phyloP scores from a whole-genome alignment of 441 rosid species.

The Hypseocharis bilobata region DNA sequence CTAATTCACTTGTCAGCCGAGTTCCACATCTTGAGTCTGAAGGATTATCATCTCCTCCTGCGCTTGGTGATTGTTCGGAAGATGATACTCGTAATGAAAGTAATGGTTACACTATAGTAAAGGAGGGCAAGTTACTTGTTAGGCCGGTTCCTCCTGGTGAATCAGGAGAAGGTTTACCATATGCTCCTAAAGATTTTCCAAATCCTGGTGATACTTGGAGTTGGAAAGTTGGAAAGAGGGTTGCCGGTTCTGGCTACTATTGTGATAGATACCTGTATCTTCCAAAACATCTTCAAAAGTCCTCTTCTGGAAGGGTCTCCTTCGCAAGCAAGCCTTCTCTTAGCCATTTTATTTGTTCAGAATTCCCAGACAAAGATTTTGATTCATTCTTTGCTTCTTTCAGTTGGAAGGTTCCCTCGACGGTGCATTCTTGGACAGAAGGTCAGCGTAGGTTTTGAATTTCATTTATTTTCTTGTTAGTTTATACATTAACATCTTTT shows the following conservation, averaged over 20 bases:
- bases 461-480: not conserved
- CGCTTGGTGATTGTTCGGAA: constrained; percentile 28
- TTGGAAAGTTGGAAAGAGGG: constrained; percentile 70
- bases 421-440: constrained; percentile 25
- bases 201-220: constrained; percentile 60
- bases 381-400: constrained; percentile 63
- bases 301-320: constrained; percentile 15
- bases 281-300: constrained; percentile 40
- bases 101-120: constrained; percentile 16
- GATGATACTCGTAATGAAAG: constrained; percentile 29
- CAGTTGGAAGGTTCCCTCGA: constrained; percentile 66
- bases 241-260: constrained; percentile 34
- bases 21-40: not conserved
- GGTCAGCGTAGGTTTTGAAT: constrained; percentile 29
- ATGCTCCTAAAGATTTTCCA: constrained; percentile 77
- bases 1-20: not conserved
- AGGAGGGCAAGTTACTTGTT: constrained; percentile 25
- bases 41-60: not conserved
- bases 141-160: constrained; percentile 37
- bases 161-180: constrained; percentile 62
- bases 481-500: not conserved
- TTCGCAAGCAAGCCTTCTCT: constrained; percentile 56
- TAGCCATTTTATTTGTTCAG: constrained; percentile 34
- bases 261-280: constrained; percentile 54
- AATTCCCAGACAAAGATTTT: constrained; percentile 45